Conservation (phyloP, 805 yeast species). For the Nakazawaea ernobii region DNA sequence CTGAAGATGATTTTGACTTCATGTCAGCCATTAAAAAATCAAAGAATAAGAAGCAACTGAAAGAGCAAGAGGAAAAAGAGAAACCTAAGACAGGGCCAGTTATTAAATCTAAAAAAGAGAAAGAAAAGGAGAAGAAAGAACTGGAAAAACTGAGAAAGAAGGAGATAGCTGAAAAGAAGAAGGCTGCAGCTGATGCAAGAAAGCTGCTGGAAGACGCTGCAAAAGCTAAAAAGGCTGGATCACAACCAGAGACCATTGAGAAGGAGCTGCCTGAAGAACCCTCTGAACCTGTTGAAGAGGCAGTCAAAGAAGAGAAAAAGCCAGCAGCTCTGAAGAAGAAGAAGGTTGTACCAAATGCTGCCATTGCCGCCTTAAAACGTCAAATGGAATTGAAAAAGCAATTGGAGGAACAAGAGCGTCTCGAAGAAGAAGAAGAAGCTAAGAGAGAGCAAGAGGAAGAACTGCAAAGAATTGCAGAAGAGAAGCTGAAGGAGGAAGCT, state of each 20-base stretch:
- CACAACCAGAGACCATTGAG: conserved; percentile 25
- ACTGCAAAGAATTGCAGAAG: conserved; percentile 50
- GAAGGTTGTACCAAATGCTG: conserved; percentile 77
- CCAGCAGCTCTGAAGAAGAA: conserved; percentile 43
- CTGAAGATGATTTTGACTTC: conserved; percentile 43
- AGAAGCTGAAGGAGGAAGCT: conserved; percentile 54
- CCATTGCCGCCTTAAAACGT: conserved; percentile 83
- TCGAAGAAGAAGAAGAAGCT: conserved; percentile 66
- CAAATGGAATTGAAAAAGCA: conserved; percentile 88
- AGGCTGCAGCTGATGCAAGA: conserved; percentile 35
- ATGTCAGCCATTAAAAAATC: conserved; percentile 78
- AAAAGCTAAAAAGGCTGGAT: conserved; percentile 29
- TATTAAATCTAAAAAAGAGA: conserved; percentile 87
- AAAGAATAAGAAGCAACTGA: conserved; percentile 69
- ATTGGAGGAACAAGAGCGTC: conserved; percentile 75
- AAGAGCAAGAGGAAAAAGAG: conserved; percentile 57
- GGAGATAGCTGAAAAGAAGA: conserved; percentile 83
- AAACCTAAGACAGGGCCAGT: conserved; percentile 52
- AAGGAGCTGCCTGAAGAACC: conserved; percentile 31
- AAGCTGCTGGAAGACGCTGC: conserved; percentile 23
- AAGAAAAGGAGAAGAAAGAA: conserved; percentile 93
- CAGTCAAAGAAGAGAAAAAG: conserved; percentile 22
- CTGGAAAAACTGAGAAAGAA: conserved; percentile 86
- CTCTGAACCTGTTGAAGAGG: conserved; percentile 29
- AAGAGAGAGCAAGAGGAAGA: conserved; percentile 45